A percentile compares a stretch with the other conserved stretches of the same genome.
phyloP scores from a whole-genome alignment of 257 asterid species.

The Prunella vulgaris region DNA sequence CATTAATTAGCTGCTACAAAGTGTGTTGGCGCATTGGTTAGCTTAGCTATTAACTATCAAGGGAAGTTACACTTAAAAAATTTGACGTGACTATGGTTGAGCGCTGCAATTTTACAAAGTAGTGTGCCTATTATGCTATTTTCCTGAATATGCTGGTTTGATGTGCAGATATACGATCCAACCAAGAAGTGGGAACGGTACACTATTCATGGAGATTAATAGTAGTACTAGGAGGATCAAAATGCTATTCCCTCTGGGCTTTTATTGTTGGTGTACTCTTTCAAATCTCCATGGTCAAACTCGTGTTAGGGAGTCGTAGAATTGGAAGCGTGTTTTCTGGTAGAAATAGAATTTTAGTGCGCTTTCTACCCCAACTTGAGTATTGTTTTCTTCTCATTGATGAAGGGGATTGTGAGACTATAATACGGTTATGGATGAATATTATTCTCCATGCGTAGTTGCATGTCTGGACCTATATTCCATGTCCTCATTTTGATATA shows the following conservation, averaged over 20 bases:
- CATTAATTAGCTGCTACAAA: background rate
- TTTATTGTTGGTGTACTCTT: background rate
- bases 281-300: background rate
- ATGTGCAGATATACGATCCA: constrained; percentile 83
- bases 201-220: constrained; percentile 88
- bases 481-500: too few relatives aligned
- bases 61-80: background rate
- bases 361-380: background rate
- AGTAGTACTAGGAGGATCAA: background rate
- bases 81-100: too few relatives aligned
- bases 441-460: too few relatives aligned
- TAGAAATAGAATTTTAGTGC: background rate
- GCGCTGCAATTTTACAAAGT: background rate
- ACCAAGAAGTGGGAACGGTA: constrained; percentile 93
- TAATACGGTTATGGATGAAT: background rate
- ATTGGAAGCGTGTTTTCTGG: background rate
- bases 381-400: background rate
- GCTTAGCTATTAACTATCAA: background rate
- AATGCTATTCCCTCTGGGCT: background rate
- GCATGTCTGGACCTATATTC: too few relatives aligned
- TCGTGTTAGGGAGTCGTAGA: background rate
- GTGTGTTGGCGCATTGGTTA: background rate
- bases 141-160: background rate
- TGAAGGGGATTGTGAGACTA: background rate
- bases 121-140: background rate